These are phyloP conservation scores for Epichloe sibirici DNA, from an alignment of 2,329 filamentous ascomycete genomes.

Conservation along the genomic window DNA sequence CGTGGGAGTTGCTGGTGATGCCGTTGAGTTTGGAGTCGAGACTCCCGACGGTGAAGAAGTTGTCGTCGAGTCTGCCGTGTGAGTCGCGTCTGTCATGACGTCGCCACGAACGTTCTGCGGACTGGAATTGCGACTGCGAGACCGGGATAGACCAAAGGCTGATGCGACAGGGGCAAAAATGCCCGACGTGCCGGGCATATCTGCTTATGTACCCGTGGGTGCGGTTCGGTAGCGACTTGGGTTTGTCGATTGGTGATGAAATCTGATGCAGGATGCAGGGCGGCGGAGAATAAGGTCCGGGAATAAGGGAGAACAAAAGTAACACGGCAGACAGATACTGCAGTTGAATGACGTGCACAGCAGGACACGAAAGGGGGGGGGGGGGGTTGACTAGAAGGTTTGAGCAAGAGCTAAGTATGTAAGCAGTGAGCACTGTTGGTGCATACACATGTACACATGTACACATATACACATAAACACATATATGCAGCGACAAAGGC, in stretches of 20 bases:
- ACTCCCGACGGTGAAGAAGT: slow-evolving; percentile 1
- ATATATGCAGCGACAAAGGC: too few species aligned
- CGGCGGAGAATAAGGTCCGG: slow-evolving; percentile 3
- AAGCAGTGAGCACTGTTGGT: too few species aligned
- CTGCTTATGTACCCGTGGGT: neutral
- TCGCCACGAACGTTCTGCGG: slow-evolving; percentile 7
- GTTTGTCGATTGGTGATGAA: neutral
- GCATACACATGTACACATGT: too few species aligned
- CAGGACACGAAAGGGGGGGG: neutral
- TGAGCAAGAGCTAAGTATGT: too few species aligned
- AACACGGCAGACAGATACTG: neutral
- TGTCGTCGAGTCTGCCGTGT: slow-evolving; percentile 5
- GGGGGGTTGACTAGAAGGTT: too few species aligned
- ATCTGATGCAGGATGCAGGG: neutral
- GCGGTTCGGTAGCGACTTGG: neutral
- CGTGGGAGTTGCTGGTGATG: slow-evolving; percentile 7
- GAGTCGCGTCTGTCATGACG: slow-evolving; percentile 7
- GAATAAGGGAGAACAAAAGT: neutral
- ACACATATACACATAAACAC: too few species aligned
- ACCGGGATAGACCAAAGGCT: slow-evolving; percentile 21
- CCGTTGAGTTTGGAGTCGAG: slow-evolving; percentile 7
- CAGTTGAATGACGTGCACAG: neutral
- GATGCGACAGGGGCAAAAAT: slow-evolving; percentile 21
- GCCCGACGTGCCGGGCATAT: slow-evolving; percentile 19
- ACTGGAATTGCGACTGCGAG: slow-evolving; percentile 12